Conservation (phyloP, 192 early-diverging fungal genomes). For the Backusella australiensis region DNA sequence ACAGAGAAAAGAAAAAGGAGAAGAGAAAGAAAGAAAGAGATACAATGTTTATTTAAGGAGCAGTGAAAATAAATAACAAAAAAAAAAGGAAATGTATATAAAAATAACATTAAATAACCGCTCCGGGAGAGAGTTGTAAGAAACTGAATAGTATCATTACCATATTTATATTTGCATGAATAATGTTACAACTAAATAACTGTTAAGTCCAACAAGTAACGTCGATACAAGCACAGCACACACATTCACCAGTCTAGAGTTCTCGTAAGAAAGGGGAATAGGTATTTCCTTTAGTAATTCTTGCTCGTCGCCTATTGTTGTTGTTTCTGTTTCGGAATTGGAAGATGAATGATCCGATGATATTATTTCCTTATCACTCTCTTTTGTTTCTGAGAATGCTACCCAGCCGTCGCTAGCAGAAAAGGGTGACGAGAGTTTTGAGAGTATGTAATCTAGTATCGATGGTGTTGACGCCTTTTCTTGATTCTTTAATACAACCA, state of each 20-base stretch:
- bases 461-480: neutral
- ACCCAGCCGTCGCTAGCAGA: neutral
- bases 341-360: neutral
- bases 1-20: neutral
- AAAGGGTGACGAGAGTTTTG: neutral
- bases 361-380: neutral
- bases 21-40: neutral
- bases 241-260: constrained; percentile 27
- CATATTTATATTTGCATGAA: constrained; percentile 20
- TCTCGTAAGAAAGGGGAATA: constrained; percentile 33
- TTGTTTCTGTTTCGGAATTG: neutral
- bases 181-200: constrained; percentile 41
- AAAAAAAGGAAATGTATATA: neutral
- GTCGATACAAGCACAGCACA: constrained; percentile 35
- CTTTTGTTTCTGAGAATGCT: neutral
- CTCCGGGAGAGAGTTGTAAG: neutral
- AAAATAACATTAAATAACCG: neutral
- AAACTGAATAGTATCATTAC: neutral
- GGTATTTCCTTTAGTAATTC: neutral
- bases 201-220: constrained; percentile 45
- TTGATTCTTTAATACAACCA: constrained; percentile 9
- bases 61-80: neutral
- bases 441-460: neutral
- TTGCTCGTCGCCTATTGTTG: neutral
- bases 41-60: neutral